Conservation (phyloP, 805 yeast genomes). For the Kockiozyma suomiensis region DNA sequence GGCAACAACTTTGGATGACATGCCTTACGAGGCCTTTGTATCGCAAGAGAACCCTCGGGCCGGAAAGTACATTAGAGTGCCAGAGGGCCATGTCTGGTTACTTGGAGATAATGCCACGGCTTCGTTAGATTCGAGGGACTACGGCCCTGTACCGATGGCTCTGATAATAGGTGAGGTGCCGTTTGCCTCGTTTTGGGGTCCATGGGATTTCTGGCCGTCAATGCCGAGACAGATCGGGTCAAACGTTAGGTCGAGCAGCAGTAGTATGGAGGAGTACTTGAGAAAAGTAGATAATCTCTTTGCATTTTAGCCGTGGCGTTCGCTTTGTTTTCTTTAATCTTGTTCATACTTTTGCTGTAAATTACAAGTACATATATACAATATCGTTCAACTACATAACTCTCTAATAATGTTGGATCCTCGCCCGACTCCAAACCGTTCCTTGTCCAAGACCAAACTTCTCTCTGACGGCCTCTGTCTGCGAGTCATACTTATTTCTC, state of each 20-base stretch:
- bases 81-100: slow-evolving; percentile 95
- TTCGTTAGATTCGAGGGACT: slow-evolving; percentile 85
- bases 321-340: neutral
- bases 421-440: slow-evolving; percentile 52
- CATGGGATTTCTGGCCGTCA: slow-evolving; percentile 15
- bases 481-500: slow-evolving; percentile 82
- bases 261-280: neutral
- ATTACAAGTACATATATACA: neutral
- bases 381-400: neutral
- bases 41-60: slow-evolving; percentile 40
- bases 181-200: slow-evolving; percentile 24
- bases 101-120: slow-evolving; percentile 92
- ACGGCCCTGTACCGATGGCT: slow-evolving; percentile 88
- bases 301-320: neutral
- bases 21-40: slow-evolving; percentile 36
- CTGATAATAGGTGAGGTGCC: slow-evolving; percentile 79
- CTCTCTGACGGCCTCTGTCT: slow-evolving; percentile 67
- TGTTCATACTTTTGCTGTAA: neutral
- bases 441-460: slow-evolving; percentile 75
- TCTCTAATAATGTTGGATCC: slow-evolving; percentile 26
- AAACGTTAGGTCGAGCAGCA: neutral
- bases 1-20: neutral
- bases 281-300: too few relatives aligned
- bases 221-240: slow-evolving; percentile 20
- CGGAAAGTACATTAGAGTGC: slow-evolving; percentile 67